Evolutionary conservation across 495 filamentous ascomycete species (phyloP).

Genomic region (Letharia lupina): DNA sequence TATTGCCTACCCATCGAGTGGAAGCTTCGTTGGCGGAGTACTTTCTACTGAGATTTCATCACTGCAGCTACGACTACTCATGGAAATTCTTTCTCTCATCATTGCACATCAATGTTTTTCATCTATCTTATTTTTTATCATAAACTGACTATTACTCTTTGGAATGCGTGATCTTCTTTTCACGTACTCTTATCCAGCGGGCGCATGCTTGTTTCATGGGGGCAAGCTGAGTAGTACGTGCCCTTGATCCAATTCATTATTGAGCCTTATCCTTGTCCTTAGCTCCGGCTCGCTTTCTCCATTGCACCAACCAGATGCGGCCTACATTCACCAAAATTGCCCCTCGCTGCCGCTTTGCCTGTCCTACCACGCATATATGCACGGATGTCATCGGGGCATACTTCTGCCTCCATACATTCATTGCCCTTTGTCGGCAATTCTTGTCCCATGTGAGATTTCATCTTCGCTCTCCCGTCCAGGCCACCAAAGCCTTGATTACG

Average conservation of each 20-base stretch:
- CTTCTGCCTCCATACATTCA: background rate
- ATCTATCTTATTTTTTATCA: background rate
- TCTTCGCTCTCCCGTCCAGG: background rate
- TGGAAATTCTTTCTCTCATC: no score
- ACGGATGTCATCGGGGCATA: background rate
- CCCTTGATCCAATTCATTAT: background rate
- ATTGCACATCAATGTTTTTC: background rate
- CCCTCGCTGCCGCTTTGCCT: conserved; percentile 14
- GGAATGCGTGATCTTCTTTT: background rate
- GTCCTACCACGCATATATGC: background rate
- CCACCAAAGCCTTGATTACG: background rate
- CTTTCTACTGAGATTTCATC: background rate
- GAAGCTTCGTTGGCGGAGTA: conserved; percentile 4
- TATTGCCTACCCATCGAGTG: conserved; percentile 1
- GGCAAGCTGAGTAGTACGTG: conserved; percentile 6
- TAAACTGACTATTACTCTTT: background rate
- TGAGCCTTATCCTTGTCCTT: background rate
- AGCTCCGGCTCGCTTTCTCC: conserved; percentile 5
- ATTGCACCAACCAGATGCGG: conserved; percentile 1
- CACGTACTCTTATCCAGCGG: conserved; percentile 9
- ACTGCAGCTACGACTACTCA: background rate
- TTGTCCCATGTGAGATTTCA: background rate
- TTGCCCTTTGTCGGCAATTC: background rate
- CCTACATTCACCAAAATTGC: background rate
- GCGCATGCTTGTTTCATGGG: conserved; percentile 17